These are phyloP conservation scores for Keithomyces neogunnii DNA, from an alignment of 2,329 filamentous ascomycete species.

Conservation along the genomic window DNA sequence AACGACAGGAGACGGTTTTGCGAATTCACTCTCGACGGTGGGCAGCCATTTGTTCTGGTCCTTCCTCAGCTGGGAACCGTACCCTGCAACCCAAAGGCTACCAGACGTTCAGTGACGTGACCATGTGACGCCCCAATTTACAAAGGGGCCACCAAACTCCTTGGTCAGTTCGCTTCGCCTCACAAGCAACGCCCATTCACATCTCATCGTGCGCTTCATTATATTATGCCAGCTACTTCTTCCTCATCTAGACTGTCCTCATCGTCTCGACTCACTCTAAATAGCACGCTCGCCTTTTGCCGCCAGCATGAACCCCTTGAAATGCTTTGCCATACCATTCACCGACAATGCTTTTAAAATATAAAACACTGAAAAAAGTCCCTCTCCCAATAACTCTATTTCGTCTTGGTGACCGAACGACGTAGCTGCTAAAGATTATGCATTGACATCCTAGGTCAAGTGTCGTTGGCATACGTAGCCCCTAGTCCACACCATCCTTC, in stretches of 20 bases:
- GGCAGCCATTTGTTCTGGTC: too few species aligned
- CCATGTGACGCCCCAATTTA: too few species aligned
- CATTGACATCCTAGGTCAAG: neutral
- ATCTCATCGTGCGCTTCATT: neutral
- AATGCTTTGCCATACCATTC: neutral
- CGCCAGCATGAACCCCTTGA: constrained; percentile 1
- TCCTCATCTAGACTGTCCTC: neutral
- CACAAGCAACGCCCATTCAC: too few species aligned
- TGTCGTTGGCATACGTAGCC: too few species aligned
- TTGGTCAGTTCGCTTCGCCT: too few species aligned
- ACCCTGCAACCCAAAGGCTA: too few species aligned
- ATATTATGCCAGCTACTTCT: neutral
- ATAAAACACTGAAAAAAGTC: neutral
- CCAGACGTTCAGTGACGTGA: too few species aligned
- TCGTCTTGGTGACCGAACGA: neutral
- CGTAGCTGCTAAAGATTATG: neutral
- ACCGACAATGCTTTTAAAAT: neutral
- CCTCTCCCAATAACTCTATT: neutral
- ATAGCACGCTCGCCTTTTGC: constrained; percentile 5
- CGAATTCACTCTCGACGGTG: too few species aligned
- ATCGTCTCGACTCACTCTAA: neutral
- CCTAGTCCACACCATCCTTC: neutral
- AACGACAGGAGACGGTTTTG: too few species aligned
- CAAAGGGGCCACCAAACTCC: too few species aligned
- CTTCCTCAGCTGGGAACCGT: too few species aligned